Evolutionary conservation across 257 asterid genomes (phyloP).

Genomic region (Nicotiana tabacum): DNA sequence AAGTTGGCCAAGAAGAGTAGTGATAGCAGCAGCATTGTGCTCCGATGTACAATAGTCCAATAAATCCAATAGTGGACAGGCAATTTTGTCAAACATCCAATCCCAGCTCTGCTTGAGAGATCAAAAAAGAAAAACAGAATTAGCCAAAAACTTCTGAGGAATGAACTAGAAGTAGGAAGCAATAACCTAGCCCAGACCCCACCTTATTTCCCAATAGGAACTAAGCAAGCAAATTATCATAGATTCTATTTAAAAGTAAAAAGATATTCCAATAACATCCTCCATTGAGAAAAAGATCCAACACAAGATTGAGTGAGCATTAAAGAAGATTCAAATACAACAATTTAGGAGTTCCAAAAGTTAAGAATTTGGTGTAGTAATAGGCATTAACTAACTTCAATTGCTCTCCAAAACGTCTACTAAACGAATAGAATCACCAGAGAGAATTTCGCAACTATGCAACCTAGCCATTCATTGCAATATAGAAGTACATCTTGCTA

Average conservation of each 20-base stretch:
- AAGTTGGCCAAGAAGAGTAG: constrained; percentile 70
- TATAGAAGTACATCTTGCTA: neutral
- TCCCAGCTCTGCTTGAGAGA: constrained; percentile 68
- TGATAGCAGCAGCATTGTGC: constrained; percentile 40
- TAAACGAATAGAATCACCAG: neutral
- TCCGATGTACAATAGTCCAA: constrained; percentile 44
- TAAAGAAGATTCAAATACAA: constrained; percentile 1
- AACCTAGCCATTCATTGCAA: neutral
- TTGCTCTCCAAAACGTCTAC: neutral
- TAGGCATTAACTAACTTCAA: neutral
- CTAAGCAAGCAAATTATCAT: neutral
- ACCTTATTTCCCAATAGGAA: neutral
- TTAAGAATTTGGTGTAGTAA: neutral
- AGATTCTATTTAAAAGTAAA: neutral
- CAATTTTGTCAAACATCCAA: constrained; percentile 56
- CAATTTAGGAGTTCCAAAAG: neutral
- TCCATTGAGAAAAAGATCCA: neutral
- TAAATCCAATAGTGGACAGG: constrained; percentile 37
- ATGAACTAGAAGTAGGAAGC: constrained; percentile 5
- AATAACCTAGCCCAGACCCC: neutral
- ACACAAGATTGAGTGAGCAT: neutral
- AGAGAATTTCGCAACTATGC: neutral
- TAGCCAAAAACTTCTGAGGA: neutral
- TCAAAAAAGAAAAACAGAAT: neutral
- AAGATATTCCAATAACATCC: neutral